Evolutionary conservation across 202 grass and related monocot species (phyloP), one percentile per base, ranked within the genome.

Genomic region (Carex arenaria): DNA sequence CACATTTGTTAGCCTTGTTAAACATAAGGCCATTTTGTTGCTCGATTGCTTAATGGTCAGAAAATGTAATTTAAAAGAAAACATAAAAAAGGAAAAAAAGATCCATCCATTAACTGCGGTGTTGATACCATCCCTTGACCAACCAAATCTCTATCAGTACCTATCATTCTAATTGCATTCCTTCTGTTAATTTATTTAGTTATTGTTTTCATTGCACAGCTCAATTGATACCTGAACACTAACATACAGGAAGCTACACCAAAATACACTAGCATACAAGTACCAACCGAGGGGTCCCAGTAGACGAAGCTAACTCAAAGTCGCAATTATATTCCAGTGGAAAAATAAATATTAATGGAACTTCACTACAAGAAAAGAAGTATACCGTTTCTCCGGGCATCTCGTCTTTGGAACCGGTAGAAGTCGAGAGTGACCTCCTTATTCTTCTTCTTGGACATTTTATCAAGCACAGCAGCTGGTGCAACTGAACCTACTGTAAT

Each of bases 401-500:
- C 93, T 72, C 87, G 85, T 82, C 79, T 99, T 76, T 96, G 93
- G 70, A 93, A 93, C 78, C 89, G 84, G 76, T 99, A 99, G 69
- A 99, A 99, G 67, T 99, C 88, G 59, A 75, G 54, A 67, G 87
- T 80, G 76, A 87, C 73, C 85, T 98, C 95, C 72, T 90, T 98
- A 15, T 83, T 85, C 84, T 95, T 98, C 85, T 92, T 98, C 54
- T 89, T 91, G 79, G 88, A 67, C 83, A 98, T 87, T 87, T 92
- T 95, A 67, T 98, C 91, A 72, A 95, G 87, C 86, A 98, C 86
- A 64, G 89, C 86, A 92, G 88, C 89, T 82, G 93, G 83, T 83
- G 91, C 90, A 71, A 98, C 93, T 72, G 93, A 93, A 61, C 96
- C 96, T 65, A 98, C 89, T 69, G 89, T 65, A 71, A 86, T 95